Evolutionary conservation across 2,329 filamentous ascomycete species (phyloP).

Genomic region (Arthrobotrys iridis): DNA sequence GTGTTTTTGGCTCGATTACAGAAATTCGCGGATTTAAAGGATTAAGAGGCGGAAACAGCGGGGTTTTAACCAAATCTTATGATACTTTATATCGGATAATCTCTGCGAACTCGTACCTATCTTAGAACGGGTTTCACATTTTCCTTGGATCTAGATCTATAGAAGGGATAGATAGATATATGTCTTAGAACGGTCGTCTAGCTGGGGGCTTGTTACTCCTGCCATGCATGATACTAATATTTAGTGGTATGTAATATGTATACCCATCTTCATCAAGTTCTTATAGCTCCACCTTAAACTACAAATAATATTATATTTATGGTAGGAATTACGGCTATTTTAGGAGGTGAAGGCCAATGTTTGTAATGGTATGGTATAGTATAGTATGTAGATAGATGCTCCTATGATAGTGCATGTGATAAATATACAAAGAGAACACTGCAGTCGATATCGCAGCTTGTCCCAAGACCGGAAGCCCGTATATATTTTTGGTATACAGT

Average conservation of each 20-base stretch:
- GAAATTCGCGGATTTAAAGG: not conserved
- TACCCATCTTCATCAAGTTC: not conserved
- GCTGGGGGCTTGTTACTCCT: too few species aligned
- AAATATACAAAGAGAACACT: conserved; percentile 27
- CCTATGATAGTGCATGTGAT: not conserved
- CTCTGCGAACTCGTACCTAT: not conserved
- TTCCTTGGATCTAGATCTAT: too few species aligned
- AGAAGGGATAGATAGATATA: not conserved
- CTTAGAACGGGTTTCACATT: not conserved
- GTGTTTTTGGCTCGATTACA: conserved; percentile 1
- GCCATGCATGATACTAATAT: too few species aligned
- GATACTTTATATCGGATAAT: not conserved
- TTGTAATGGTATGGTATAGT: conserved; percentile 2
- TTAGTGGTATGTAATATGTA: too few species aligned
- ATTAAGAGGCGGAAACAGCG: not conserved
- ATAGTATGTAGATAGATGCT: conserved; percentile 5
- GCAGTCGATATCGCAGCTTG: conserved; percentile 8
- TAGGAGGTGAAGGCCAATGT: not conserved
- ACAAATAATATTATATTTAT: not conserved
- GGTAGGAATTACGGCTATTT: not conserved
- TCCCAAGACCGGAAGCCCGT: not conserved
- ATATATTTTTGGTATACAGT: not conserved
- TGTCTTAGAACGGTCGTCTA: not conserved
- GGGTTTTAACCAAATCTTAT: conserved; percentile 3
- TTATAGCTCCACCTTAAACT: too few species aligned